Evolutionary conservation across 805 yeast genomes (phyloP), one percentile per base, ranked within the genome.

Genomic region (Candida berthetii): DNA sequence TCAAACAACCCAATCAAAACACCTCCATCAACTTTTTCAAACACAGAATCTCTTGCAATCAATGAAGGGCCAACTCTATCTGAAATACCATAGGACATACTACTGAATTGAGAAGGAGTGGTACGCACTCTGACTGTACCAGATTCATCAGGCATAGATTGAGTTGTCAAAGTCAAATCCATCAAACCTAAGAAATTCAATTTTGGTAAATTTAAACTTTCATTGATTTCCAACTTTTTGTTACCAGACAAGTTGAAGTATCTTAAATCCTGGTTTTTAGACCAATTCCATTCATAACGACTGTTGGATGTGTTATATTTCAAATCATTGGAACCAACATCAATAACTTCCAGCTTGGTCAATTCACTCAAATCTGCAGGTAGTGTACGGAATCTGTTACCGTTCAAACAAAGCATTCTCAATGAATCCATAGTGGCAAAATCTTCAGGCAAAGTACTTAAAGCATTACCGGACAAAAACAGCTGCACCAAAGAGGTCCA

Each of bases 271-370:
- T 74, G 68, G 57, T 93, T 93, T 68, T 80, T 81, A 52, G 84
- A 81, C 99, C 99, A 93, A 62, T 88, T 93, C 97, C 98, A 93
- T 59, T 93, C 99, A 57, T 87, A 91, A 14, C 93, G 95, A 75
- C 89, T 86, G 60, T 93, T 93, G 3, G 93, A 84, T 42, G 91
- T 88, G 53, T 93, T 93, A 62, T 93, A 93, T 54, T 89, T 85
- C 62, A 93, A 68, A 46, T 81, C 82, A 59, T 93, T 93, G 2
- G 95, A 85, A 3, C 97, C 96, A 15, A 87, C 93, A 64, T 93
- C 99, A 31, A 93, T 71, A 9, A 80, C 82, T 27, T 74, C 75
- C 54, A 93, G 65, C 20, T 76, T 72, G 1, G 64, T 56, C 36
- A 89, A 71, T 43, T 81, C 81, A 8, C 91, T 79, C 37, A 93